Conservation (phyloP, 2,329 filamentous ascomycete species). For the Coniochaeta sp. region DNA sequence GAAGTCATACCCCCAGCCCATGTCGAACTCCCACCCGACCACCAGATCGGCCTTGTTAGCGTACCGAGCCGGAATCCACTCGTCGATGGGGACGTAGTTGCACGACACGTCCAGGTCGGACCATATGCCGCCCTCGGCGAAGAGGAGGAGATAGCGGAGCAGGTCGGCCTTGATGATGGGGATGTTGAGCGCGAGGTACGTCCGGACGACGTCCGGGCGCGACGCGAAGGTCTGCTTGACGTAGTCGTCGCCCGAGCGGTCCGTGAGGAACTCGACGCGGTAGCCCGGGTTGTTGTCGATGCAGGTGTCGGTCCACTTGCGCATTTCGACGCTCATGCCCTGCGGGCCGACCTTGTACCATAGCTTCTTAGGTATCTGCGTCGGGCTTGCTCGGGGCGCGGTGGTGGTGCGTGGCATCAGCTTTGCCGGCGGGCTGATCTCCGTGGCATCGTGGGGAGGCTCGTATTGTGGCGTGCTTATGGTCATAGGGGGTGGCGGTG, state of each 20-base stretch:
- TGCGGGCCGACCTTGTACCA: constrained; percentile 31
- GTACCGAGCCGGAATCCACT: constrained; percentile 23
- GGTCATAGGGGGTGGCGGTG: not conserved
- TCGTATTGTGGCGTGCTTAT: not conserved
- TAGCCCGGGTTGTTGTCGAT: constrained; percentile 18
- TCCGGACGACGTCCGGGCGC: constrained; percentile 15
- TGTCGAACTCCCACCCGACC: constrained; percentile 21
- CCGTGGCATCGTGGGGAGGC: not conserved
- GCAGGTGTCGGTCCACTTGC: constrained; percentile 22
- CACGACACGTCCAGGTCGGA: constrained; percentile 38
- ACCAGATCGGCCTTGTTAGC: constrained; percentile 9
- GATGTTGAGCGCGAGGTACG: constrained; percentile 13
- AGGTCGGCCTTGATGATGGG: constrained; percentile 54
- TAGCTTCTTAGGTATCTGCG: constrained; percentile 21
- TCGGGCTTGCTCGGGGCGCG: not conserved
- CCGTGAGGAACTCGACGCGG: constrained; percentile 18
- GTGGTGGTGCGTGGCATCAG: not conserved
- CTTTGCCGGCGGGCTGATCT: not conserved
- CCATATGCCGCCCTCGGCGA: constrained; percentile 72
- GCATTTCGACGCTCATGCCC: constrained; percentile 21
- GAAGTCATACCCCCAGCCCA: constrained; percentile 11
- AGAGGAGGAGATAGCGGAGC: constrained; percentile 62
- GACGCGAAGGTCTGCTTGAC: constrained; percentile 50
- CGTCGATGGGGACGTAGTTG: constrained; percentile 21
- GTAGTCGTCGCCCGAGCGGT: constrained; percentile 32